Evolutionary conservation across 768 basidiomycete species (phyloP).

Genomic region (Cyathus striatus): DNA sequence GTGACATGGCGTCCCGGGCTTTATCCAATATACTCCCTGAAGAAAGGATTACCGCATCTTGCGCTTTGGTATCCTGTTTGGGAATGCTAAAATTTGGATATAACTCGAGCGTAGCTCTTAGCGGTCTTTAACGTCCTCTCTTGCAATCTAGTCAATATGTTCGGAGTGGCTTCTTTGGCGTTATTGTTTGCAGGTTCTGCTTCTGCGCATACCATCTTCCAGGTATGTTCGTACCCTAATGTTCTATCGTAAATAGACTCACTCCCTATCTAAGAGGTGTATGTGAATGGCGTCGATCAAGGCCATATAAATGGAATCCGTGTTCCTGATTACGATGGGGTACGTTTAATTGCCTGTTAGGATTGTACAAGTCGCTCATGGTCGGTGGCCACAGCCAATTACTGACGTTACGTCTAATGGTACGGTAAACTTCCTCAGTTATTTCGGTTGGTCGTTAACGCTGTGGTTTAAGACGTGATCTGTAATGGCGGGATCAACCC

Average conservation of each 20-base stretch:
- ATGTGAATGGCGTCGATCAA: slow-evolving; percentile 45
- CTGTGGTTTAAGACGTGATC: slow-evolving; percentile 22
- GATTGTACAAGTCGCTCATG: neutral
- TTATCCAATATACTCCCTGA: neutral
- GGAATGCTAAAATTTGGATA: too few relatives aligned
- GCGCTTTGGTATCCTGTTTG: too few relatives aligned
- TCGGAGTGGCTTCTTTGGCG: neutral
- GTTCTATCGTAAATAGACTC: neutral
- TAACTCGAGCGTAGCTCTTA: too few relatives aligned
- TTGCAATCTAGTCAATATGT: too few relatives aligned
- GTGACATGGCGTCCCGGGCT: too few relatives aligned
- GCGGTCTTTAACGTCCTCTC: too few relatives aligned
- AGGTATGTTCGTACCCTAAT: neutral
- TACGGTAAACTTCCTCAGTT: neutral
- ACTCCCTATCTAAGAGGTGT: slow-evolving; percentile 28
- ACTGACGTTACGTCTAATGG: slow-evolving; percentile 38
- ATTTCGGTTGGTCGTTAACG: neutral
- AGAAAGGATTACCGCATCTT: too few relatives aligned
- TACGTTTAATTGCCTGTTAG: slow-evolving; percentile 10
- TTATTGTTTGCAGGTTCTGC: neutral
- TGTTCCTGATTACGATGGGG: slow-evolving; percentile 39
- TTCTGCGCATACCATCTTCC: neutral
- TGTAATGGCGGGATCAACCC: slow-evolving; percentile 50
- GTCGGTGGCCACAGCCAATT: neutral
- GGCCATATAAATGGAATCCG: slow-evolving; percentile 37